Percentiles rank a stretch among this genome's conserved stretches.
Conservation (phyloP, 805 yeast genomes). For the Lachancea lanzarotensis region DNA sequence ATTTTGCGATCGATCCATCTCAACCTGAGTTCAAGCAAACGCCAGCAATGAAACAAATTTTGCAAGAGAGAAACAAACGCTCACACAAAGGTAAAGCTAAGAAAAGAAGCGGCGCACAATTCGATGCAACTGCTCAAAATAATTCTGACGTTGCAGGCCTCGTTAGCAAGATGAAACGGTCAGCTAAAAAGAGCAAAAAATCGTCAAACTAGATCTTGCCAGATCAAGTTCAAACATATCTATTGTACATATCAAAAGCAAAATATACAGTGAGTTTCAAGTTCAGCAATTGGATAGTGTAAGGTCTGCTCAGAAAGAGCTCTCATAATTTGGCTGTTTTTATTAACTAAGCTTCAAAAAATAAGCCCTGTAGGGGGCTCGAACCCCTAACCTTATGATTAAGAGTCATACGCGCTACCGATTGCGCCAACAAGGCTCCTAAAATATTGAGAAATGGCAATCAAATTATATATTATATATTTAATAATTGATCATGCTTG, state of each 20-base stretch:
- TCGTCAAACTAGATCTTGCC: background rate
- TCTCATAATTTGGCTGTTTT: too few relatives aligned
- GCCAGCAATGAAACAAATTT: conserved; percentile 72
- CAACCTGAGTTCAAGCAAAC: conserved; percentile 87
- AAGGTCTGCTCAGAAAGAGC: too few relatives aligned
- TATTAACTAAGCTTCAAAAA: background rate
- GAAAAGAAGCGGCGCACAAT: conserved; percentile 13
- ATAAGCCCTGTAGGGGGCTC: conserved; percentile 26
- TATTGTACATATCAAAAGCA: background rate
- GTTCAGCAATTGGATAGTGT: too few relatives aligned
- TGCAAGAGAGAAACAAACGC: conserved; percentile 67
- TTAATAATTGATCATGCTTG: too few relatives aligned
- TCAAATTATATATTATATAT: too few relatives aligned
- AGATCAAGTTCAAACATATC: background rate
- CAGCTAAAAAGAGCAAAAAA: conserved; percentile 16
- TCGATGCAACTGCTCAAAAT: conserved; percentile 4
- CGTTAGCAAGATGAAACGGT: conserved; percentile 45
- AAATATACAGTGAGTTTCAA: too few relatives aligned
- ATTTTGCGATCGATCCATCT: conserved; percentile 91
- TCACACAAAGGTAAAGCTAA: conserved; percentile 21
- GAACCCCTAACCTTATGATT: conserved; percentile 26
- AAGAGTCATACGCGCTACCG: conserved; percentile 24
- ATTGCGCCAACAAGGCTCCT: conserved; percentile 25
- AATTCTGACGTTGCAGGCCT: conserved; percentile 23
- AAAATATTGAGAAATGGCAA: background rate